Percentiles rank a stretch among this genome's conserved stretches.
phyloP scores from a whole-genome alignment of 148 eudicot species.

The Euryodendron excelsum region DNA sequence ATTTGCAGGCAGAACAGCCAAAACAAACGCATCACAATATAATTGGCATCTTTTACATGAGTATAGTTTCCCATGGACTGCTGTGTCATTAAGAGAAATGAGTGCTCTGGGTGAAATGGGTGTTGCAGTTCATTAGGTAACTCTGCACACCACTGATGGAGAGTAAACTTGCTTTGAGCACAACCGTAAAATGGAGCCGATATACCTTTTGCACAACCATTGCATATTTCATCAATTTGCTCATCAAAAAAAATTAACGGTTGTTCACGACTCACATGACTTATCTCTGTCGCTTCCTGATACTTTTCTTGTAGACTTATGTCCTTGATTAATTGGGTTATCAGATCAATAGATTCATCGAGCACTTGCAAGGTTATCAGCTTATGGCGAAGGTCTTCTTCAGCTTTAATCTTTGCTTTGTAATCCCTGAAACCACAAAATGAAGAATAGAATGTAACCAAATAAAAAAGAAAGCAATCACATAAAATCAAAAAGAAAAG shows the following conservation, averaged over 20 bases:
- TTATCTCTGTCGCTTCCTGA: not conserved
- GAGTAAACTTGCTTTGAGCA: not conserved
- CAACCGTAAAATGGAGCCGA: not conserved
- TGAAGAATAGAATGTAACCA: not conserved
- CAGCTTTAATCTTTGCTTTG: not conserved
- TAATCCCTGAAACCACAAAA: not conserved
- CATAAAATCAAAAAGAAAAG: too few species aligned
- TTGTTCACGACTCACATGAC: not conserved
- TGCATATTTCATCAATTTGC: not conserved
- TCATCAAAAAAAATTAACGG: not conserved
- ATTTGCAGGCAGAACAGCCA: not conserved
- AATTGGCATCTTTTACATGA: not conserved
- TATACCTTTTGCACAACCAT: not conserved
- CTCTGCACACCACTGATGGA: not conserved
- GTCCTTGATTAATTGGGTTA: not conserved
- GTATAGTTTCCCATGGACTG: not conserved
- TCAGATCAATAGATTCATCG: not conserved
- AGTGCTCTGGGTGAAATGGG: slow-evolving; percentile 3
- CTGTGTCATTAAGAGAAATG: not conserved
- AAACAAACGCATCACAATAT: not conserved
- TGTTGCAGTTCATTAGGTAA: not conserved
- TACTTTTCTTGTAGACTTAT: not conserved
- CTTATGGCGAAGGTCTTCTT: not conserved
- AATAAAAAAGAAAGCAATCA: too few species aligned
- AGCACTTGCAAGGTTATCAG: not conserved